Percentiles rank a stretch among this genome's conserved stretches.
These are phyloP conservation scores for Pigoraptor vietnamica DNA, from an alignment of 78 protist species.

Conservation along the genomic window DNA sequence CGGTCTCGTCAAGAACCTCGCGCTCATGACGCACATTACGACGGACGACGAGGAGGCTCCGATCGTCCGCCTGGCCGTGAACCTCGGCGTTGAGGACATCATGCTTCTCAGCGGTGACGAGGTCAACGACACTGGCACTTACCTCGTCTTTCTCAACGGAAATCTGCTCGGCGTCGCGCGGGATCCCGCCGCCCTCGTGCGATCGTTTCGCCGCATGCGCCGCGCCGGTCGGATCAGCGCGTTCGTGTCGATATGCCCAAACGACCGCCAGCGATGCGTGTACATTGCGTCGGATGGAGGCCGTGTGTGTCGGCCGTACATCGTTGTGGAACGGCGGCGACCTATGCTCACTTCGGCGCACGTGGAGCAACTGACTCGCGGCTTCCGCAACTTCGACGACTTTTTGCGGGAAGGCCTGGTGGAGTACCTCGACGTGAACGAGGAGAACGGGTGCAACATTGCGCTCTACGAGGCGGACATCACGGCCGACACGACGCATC, in stretches of 20 bases:
- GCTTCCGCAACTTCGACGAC: slow-evolving; percentile 59
- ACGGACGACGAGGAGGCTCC: slow-evolving; percentile 73
- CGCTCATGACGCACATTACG: slow-evolving; percentile 96
- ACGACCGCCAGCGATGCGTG: slow-evolving; percentile 60
- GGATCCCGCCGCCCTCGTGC: not conserved
- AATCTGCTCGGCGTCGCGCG: slow-evolving; percentile 84
- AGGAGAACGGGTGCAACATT: slow-evolving; percentile 80
- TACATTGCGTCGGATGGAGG: slow-evolving; percentile 96
- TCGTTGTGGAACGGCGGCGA: slow-evolving; percentile 88
- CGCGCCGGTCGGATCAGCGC: slow-evolving; percentile 71
- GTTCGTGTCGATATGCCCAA: slow-evolving; percentile 78
- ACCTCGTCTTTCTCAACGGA: slow-evolving; percentile 90
- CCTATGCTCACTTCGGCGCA: slow-evolving; percentile 57
- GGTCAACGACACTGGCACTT: slow-evolving; percentile 8
- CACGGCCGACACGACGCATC: slow-evolving; percentile 80
- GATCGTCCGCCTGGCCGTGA: slow-evolving; percentile 39
- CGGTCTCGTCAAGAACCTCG: slow-evolving; percentile 98
- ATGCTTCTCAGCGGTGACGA: slow-evolving; percentile 64
- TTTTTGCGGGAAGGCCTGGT: slow-evolving; percentile 51
- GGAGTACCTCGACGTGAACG: slow-evolving; percentile 96
- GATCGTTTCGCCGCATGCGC: slow-evolving; percentile 60
- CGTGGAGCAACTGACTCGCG: slow-evolving; percentile 62
- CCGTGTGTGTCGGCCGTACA: slow-evolving; percentile 93
- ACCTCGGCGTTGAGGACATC: slow-evolving; percentile 85
- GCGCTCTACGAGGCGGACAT: slow-evolving; percentile 64